Evolutionary conservation across 345 rosid genomes (phyloP).

Genomic region (Populus ilicifolia): DNA sequence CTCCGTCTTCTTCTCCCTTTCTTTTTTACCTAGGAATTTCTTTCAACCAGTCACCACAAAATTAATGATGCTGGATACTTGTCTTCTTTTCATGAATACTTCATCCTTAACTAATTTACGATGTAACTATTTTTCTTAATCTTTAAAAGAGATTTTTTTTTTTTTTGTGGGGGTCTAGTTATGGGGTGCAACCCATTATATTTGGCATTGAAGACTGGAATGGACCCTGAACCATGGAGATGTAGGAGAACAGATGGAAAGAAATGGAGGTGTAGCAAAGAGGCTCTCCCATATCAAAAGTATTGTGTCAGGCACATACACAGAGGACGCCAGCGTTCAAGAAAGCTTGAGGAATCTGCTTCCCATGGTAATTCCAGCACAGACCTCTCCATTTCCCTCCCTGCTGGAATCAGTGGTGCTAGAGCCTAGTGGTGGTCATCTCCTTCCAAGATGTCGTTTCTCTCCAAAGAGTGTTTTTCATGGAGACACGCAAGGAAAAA

Average conservation of each 20-base stretch:
- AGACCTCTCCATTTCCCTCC: conserved; percentile 40
- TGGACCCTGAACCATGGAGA: conserved; percentile 48
- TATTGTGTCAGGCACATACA: conserved; percentile 53
- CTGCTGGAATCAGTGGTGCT: neutral
- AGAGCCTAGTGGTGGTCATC: neutral
- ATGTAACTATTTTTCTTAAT: neutral
- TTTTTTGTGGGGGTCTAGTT: conserved; percentile 9
- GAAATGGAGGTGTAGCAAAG: conserved; percentile 59
- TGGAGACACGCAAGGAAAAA: neutral
- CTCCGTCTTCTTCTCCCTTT: neutral
- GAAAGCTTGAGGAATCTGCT: conserved; percentile 54
- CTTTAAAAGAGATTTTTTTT: neutral
- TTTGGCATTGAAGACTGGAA: conserved; percentile 28
- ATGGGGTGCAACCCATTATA: conserved; percentile 13
- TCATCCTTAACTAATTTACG: neutral
- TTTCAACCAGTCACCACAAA: neutral
- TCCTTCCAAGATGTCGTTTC: conserved; percentile 9
- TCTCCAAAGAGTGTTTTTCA: conserved; percentile 8
- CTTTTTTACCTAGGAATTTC: neutral
- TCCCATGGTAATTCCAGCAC: conserved; percentile 15
- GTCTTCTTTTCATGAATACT: neutral
- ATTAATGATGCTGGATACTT: neutral
- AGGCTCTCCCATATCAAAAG: conserved; percentile 39
- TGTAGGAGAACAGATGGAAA: conserved; percentile 61
- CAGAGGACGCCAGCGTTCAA: conserved; percentile 50